phyloP scores from a whole-genome alignment of 1,139 yeast genomes.

The Diutina catenulata region DNA sequence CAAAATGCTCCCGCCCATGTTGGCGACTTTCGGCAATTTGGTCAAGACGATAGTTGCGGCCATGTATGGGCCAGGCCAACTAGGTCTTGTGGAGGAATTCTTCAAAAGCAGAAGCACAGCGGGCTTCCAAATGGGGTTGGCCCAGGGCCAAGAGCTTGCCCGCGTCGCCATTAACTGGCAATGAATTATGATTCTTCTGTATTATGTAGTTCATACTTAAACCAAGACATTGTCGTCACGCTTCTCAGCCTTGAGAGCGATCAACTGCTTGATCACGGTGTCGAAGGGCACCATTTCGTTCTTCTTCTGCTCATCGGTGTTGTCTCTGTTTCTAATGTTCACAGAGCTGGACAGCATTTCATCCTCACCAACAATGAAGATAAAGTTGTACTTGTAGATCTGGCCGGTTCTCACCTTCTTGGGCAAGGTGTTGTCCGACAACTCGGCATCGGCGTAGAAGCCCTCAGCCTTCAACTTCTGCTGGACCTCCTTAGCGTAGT shows the following conservation, averaged over 20 bases:
- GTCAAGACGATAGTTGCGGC: no score
- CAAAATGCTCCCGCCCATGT: no score
- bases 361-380: constrained; percentile 92
- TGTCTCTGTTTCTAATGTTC: constrained; percentile 26
- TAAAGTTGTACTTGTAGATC: constrained; percentile 82
- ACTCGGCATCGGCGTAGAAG: constrained; percentile 85
- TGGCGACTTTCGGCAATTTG: no score
- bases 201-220: no score
- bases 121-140: no score
- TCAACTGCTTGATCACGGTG: constrained; percentile 57
- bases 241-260: constrained; percentile 50
- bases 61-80: no score
- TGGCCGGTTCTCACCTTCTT: constrained; percentile 97
- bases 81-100: no score
- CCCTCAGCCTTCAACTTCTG: constrained; percentile 50
- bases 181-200: no score
- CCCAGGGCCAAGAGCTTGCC: not conserved
- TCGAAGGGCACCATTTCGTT: constrained; percentile 68
- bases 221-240: constrained; percentile 54
- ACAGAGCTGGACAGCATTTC: constrained; percentile 26
- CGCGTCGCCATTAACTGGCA: not conserved
- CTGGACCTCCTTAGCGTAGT: constrained; percentile 74
- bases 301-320: constrained; percentile 61
- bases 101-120: no score
- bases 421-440: constrained; percentile 87